Percentiles rank a stretch among this genome's conserved stretches.
phyloP scores from a whole-genome alignment of 2,329 filamentous ascomycete genomes.

The Ophiostoma tasmaniense region DNA sequence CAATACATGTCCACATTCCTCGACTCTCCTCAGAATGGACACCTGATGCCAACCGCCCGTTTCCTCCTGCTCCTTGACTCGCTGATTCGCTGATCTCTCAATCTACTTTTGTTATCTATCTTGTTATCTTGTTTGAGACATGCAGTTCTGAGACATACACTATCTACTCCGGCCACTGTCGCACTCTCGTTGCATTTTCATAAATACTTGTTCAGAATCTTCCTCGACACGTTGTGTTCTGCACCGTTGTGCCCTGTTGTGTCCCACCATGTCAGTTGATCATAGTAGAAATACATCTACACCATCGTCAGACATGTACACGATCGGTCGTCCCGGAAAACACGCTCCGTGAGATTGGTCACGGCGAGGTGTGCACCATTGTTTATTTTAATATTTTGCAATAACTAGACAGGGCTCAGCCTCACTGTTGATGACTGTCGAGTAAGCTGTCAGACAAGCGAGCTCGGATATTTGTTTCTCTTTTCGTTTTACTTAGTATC shows the following conservation, averaged over 20 bases:
- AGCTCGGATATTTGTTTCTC: background rate
- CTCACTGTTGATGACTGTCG: background rate
- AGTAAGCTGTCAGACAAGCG: background rate
- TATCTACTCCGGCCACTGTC: background rate
- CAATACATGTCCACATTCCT: background rate
- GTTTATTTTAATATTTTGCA: too few species aligned
- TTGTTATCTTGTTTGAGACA: background rate
- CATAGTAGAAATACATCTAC: background rate
- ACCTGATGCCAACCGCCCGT: background rate
- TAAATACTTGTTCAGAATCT: background rate
- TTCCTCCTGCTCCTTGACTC: background rate
- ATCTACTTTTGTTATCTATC: background rate
- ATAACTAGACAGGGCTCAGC: background rate
- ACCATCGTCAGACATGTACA: too few species aligned
- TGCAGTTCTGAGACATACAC: slow-evolving; percentile 1
- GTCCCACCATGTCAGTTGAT: background rate
- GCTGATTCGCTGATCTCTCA: background rate
- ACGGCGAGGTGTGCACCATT: background rate
- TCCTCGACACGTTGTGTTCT: background rate
- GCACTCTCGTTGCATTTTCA: too few species aligned
- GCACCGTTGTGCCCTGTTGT: background rate
- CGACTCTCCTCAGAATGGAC: background rate
- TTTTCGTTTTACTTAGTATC: too few species aligned
- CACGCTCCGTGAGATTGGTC: background rate
- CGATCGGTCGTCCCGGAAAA: background rate